Base-by-base conservation (phyloP, 176 grass and related monocot species). In the Bolboschoenus planiculmis region DNA sequence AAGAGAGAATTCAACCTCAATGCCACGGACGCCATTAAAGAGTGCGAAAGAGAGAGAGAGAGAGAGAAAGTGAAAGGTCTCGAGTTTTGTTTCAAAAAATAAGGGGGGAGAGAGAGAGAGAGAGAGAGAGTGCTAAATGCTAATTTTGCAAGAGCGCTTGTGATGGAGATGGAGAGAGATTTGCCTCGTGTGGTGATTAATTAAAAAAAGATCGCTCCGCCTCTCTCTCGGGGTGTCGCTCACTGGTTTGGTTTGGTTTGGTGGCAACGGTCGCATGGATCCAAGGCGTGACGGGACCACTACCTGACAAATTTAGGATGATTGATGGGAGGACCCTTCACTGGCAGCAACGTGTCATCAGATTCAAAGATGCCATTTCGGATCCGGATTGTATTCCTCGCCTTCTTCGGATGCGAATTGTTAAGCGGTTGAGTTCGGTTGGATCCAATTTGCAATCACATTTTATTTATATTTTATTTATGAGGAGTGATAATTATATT, bases 1-100 rank as follows among this genome's bases (percentile, higher is more conserved):
- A 84, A 20, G 43, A 85, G 42, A 58, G 74, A 85, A 85, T 90
- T 74, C 7, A 47, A 35, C 33, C 48, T 81, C 16, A 81, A 60
- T 30, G 50, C 79, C 9, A 48, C 3, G 13, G 79, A 34, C 36
- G 57, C 79, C 79, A 81, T 81, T 26, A 15, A 30, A 48, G 46
- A 55, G 29, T 23, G 5, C 54, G 78, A 80, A 10, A 23, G 78
- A 13, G 78, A 42, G 78, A 20, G 76, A 7, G 30, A 1, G 10
- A 9, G 50, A 46, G 72, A 48, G 73, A 18, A 26, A 79, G 51
- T 18, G 46, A 27, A 13, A 26, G 53, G 15, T 2, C 4, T 21
- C 58, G 10, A 63, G 2, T 63, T 14, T 63, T 63, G 7, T 61
- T 29, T 61, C 10, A 3, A n/a, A n/a, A n/a, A n/a, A n/a, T n/a